A percentile compares a stretch with the other conserved stretches of the same genome.
phyloP scores from a whole-genome alignment of 768 basidiomycete genomes.

The Lactarius quietus region DNA sequence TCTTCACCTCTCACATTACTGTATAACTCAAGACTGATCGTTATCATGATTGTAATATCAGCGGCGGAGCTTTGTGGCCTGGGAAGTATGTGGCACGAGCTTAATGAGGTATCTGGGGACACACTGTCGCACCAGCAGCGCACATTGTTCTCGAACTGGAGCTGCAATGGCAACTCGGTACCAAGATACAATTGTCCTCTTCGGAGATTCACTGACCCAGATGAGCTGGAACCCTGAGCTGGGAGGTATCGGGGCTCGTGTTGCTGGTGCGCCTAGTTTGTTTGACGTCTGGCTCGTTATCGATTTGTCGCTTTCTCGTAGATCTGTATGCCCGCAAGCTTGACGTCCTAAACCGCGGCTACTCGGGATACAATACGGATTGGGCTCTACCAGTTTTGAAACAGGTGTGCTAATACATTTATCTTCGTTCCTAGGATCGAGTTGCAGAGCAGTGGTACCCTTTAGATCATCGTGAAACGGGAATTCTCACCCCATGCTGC shows the following conservation, averaged over 20 bases:
- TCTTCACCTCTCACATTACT: too few relatives aligned
- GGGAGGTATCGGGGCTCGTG: slow-evolving; percentile 61
- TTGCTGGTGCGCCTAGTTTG: slow-evolving; percentile 52
- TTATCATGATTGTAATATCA: too few relatives aligned
- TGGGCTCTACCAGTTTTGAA: slow-evolving; percentile 82
- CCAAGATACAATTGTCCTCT: slow-evolving; percentile 67
- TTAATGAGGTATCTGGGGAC: too few relatives aligned
- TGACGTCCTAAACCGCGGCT: slow-evolving; percentile 84
- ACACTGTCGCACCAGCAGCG: too few relatives aligned
- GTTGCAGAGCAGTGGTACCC: background rate
- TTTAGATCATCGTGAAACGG: slow-evolving; percentile 56
- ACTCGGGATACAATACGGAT: slow-evolving; percentile 80
- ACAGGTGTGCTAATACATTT: slow-evolving; percentile 44
- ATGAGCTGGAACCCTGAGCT: slow-evolving; percentile 48
- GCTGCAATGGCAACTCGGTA: slow-evolving; percentile 50
- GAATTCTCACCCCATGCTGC: slow-evolving; percentile 47
- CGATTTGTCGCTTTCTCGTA: slow-evolving; percentile 30
- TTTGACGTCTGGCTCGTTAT: slow-evolving; percentile 1
- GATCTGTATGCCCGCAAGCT: slow-evolving; percentile 76
- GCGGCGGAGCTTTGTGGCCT: too few relatives aligned
- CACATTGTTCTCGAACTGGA: background rate
- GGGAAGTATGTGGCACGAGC: too few relatives aligned
- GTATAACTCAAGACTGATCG: too few relatives aligned
- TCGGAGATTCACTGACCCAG: slow-evolving; percentile 84
- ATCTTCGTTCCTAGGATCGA: background rate